Conservation (phyloP, 352 stramenopile genomes). For the Phytophthora meadii region DNA sequence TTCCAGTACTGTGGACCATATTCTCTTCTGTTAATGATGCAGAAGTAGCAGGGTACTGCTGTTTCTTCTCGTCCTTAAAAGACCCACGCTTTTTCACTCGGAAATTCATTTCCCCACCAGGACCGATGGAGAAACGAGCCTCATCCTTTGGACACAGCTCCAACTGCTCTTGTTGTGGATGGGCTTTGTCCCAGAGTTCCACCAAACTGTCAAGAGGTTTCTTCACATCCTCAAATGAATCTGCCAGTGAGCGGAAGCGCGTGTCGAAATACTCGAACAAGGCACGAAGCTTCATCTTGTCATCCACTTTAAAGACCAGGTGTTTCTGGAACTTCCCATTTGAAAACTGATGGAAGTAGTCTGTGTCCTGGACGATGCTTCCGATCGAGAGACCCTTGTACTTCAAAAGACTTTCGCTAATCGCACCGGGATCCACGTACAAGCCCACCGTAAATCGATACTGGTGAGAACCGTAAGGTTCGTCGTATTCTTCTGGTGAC, state of each 20-base stretch:
- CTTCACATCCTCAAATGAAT: conserved; percentile 34
- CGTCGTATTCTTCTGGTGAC: conserved; percentile 40
- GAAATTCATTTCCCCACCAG: conserved; percentile 52
- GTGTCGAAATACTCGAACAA: conserved; percentile 68
- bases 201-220: conserved; percentile 39
- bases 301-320: conserved; percentile 71
- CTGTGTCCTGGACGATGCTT: conserved; percentile 77
- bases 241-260: conserved; percentile 36
- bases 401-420: conserved; percentile 74
- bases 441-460: conserved; percentile 67
- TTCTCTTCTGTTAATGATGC: conserved; percentile 21
- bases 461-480: conserved; percentile 40
- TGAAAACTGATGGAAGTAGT: conserved; percentile 79
- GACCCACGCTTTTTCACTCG: conserved; percentile 50
- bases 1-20: conserved; percentile 9
- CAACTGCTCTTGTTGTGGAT: conserved; percentile 43
- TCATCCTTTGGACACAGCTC: conserved; percentile 56
- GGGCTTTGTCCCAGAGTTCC: conserved; percentile 37
- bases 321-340: conserved; percentile 71
- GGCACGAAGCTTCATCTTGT: conserved; percentile 47
- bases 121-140: conserved; percentile 55
- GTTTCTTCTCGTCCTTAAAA: conserved; percentile 41
- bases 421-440: conserved; percentile 69
- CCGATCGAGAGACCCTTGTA: conserved; percentile 84
- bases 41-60: conserved; percentile 8